phyloP scores from a whole-genome alignment of 139 green algal species.

The Yamagishiella unicocca region DNA sequence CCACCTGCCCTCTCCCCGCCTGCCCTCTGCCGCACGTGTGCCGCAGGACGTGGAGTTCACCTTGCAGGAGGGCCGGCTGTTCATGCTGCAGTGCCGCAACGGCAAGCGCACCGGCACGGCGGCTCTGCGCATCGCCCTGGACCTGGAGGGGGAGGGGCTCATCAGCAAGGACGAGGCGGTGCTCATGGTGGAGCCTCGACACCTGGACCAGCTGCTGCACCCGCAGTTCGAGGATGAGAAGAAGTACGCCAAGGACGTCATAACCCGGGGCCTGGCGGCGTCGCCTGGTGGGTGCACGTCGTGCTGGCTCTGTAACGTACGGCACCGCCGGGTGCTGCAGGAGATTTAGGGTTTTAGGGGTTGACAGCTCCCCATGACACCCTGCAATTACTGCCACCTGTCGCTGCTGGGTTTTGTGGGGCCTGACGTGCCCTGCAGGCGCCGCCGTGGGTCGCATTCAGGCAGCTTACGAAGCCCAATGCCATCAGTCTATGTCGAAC shows the following conservation, averaged over 20 bases:
- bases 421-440: slow-evolving; percentile 49
- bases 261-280: slow-evolving; percentile 84
- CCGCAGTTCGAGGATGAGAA: slow-evolving; percentile 81
- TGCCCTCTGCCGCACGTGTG: neutral
- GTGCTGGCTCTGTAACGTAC: too few relatives aligned
- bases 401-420: too few relatives aligned
- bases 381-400: too few relatives aligned
- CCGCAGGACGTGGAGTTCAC: slow-evolving; percentile 93
- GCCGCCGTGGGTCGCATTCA: slow-evolving; percentile 86
- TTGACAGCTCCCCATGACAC: too few relatives aligned
- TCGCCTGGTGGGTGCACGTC: slow-evolving; percentile 67
- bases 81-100: slow-evolving; percentile 91
- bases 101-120: slow-evolving; percentile 90
- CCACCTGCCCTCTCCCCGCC: too few relatives aligned
- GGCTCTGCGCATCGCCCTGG: slow-evolving; percentile 85
- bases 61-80: slow-evolving; percentile 87
- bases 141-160: slow-evolving; percentile 77
- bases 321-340: too few relatives aligned
- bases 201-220: slow-evolving; percentile 94
- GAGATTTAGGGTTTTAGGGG: too few relatives aligned
- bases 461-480: too few relatives aligned
- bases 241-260: slow-evolving; percentile 69
- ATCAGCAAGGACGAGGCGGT: slow-evolving; percentile 70
- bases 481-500: too few relatives aligned
- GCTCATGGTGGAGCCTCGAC: slow-evolving; percentile 86